Base-by-base conservation (phyloP, 2,329 filamentous ascomycete species). In the Chaetomiaceae sp. region DNA sequence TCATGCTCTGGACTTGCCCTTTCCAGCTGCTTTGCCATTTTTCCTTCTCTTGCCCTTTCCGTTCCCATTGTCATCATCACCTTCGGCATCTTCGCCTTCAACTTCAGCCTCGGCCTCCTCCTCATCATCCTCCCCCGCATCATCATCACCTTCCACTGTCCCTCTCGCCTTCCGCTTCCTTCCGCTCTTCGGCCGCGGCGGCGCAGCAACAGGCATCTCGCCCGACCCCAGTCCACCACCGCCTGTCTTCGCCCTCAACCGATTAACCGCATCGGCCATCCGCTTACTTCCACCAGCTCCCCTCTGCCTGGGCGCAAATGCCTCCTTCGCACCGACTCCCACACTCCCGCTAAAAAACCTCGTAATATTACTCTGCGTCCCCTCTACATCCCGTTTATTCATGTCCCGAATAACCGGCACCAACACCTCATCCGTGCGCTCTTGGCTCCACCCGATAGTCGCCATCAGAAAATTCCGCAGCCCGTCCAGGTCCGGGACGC, bases 351-450 rank as follows among this genome's bases (percentile, higher is more conserved):
- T 81, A 67, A 97, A 96, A 69, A 85, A 99, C 21, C 85, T 78
- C n/a, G 94, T 99, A 60, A 99, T 96, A 62, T 99, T 99, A 54
- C 84, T 85, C 74, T 99, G 94, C 16, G 92, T 97, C 6, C 94
- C 94, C 71, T 97, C 94, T 25, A 83, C 78, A 59, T 89, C 87
- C 34, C 94, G 79, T 4, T 83, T 81, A 67, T 97, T 97, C 88
- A 99, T 95, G 65, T 99, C 94, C 52, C 85, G 80, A 58, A 99
- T 94, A 1, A 99, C 95, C 0, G 94, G 94, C 1, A 99, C 89
- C 1, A 99, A 80, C 2, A 99, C 88, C 69, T 99, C 94, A 64
- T 99, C 94, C 0, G 92, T 97, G 7, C 90, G 79, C 69, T 97
- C 92, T 67, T 87, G 85, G 50, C 78, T 84, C 94, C 94, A 99